Conservation (phyloP, 2,329 filamentous ascomycete genomes). For the Immersiporthe knoxdaviesiana region DNA sequence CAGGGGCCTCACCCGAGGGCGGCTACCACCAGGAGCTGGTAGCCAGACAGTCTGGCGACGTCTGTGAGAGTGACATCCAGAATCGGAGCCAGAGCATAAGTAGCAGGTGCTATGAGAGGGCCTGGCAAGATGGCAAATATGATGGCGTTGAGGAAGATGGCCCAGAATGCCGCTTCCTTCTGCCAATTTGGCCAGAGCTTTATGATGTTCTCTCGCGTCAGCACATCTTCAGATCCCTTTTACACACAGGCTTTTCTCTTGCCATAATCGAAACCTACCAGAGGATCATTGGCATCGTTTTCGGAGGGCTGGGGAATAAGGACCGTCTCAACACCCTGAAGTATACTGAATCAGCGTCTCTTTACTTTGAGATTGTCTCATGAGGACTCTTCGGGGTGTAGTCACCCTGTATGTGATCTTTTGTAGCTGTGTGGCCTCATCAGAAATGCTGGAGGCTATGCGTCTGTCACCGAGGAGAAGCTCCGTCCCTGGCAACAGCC, state of each 20-base stretch:
- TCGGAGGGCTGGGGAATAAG: slow-evolving; percentile 30
- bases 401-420: slow-evolving; percentile 25
- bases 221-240: not conserved
- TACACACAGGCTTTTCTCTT: too few relatives aligned
- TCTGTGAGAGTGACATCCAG: slow-evolving; percentile 36
- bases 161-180: slow-evolving; percentile 32
- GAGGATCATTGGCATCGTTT: slow-evolving; percentile 30
- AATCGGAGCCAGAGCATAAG: slow-evolving; percentile 30
- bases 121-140: slow-evolving; percentile 33
- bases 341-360: not conserved
- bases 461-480: slow-evolving; percentile 33
- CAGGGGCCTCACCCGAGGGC: slow-evolving; percentile 24
- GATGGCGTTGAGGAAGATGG: slow-evolving; percentile 32
- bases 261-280: slow-evolving; percentile 28
- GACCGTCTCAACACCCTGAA: slow-evolving; percentile 31
- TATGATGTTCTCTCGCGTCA: slow-evolving; percentile 12
- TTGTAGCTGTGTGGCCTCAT: slow-evolving; percentile 17
- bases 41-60: slow-evolving; percentile 32
- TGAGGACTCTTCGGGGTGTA: not conserved
- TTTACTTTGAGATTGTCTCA: not conserved
- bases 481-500: slow-evolving; percentile 35
- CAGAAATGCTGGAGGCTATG: not conserved
- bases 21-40: slow-evolving; percentile 32
- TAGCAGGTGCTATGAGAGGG: slow-evolving; percentile 31
- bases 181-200: slow-evolving; percentile 33